Base-by-base conservation (phyloP, 1,284 basidiomycete genomes). In the Boletus mariae region DNA sequence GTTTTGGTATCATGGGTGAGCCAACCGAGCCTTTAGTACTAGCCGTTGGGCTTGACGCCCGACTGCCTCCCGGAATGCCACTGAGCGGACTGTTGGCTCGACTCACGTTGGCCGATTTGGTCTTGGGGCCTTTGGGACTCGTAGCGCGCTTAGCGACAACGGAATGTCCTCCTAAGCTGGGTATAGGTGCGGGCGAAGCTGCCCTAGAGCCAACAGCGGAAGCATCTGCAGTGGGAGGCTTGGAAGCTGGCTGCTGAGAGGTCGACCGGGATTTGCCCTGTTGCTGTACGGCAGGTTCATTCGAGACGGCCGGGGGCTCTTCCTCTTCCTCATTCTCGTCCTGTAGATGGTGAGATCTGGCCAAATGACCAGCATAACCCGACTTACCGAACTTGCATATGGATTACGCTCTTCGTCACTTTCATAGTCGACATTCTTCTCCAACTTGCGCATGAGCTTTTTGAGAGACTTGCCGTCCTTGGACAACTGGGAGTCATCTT, bases 91-190 rank as follows among this genome's bases (percentile, higher is more conserved):
- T 86, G 51, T 73, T 76, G 23, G 76, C 79, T 53, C 83, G 75
- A 61, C 79, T 84, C 11, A 57, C 64, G 45, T 56, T 64, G 53
- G 71, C 57, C 47, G 75, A 56, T 61, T 80, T 85, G 6, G 74
- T 72, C 65, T 85, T 87, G 3, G 79, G 79, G 32, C 71, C 74
- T 61, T 88, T 87, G 8, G 88, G 88, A 56, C 87, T 89, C 4
- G 88, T 91, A 1, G 90, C 90, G 11, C 90, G 83, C 68, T 87
- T 87, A 11, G 90, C 90, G n/a, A 92, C 80, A 37, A 90, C 64
- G 2, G 84, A 85, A 71, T 89, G 85, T 2, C 87, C 83, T 49
- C 85, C 79, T 59, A 84, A 74, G 42, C 75, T 71, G 23, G 79
- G 74, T 4, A 75, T 71, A 9, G 76, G 73, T 5, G 72, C 71